phyloP scores from a whole-genome alignment of 352 stramenopile species.

The Phytopythium montanum region DNA sequence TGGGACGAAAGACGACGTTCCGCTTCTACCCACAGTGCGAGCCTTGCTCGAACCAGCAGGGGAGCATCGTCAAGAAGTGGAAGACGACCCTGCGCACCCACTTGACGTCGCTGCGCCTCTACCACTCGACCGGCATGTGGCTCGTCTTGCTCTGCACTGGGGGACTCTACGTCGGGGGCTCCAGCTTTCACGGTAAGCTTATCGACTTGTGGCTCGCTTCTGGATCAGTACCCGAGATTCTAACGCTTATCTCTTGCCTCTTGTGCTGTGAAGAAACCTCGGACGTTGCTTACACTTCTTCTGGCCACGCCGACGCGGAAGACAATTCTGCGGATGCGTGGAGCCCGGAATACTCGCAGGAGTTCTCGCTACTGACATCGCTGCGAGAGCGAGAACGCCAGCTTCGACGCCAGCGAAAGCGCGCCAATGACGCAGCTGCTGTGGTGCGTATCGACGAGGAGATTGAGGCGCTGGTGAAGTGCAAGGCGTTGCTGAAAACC shows the following conservation, averaged over 20 bases:
- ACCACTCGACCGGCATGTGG: slow-evolving; percentile 78
- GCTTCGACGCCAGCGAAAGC: slow-evolving; percentile 34
- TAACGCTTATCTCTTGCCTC: background rate
- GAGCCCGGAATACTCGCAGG: slow-evolving; percentile 24
- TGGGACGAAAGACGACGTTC: slow-evolving; percentile 50
- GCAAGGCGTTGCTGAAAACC: slow-evolving; percentile 55
- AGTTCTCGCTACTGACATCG: slow-evolving; percentile 44
- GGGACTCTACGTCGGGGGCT: slow-evolving; percentile 65
- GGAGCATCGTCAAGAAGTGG: slow-evolving; percentile 54
- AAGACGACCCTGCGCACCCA: slow-evolving; percentile 68
- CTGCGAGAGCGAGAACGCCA: slow-evolving; percentile 55
- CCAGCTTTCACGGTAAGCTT: slow-evolving; percentile 48
- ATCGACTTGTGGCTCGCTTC: background rate
- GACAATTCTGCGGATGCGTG: slow-evolving; percentile 14
- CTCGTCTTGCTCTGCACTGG: slow-evolving; percentile 78
- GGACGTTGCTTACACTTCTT: slow-evolving; percentile 19
- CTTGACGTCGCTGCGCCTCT: slow-evolving; percentile 52
- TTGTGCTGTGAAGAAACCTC: slow-evolving; percentile 39
- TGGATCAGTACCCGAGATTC: background rate
- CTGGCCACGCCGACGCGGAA: background rate
- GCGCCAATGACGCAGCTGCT: slow-evolving; percentile 15
- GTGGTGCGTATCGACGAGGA: slow-evolving; percentile 43
- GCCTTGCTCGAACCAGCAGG: slow-evolving; percentile 77
- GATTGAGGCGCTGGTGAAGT: slow-evolving; percentile 45
- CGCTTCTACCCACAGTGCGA: slow-evolving; percentile 86